Conservation (phyloP, 768 basidiomycete genomes). For the Xerocomus potaroensis region DNA sequence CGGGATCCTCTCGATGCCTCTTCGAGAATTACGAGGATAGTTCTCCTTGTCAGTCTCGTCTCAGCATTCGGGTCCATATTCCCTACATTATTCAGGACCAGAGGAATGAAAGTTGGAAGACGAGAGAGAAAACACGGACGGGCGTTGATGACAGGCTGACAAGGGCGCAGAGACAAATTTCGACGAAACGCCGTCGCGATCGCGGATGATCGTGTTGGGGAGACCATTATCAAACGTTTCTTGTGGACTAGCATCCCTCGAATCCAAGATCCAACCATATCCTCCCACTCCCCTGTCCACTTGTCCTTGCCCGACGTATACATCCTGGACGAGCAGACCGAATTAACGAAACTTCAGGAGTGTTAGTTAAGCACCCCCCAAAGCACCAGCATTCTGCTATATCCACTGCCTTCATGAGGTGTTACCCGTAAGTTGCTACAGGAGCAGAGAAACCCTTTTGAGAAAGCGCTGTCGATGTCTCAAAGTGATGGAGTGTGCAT, state of each 20-base stretch:
- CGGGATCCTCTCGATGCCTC: slow-evolving; percentile 5
- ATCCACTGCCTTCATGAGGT: slow-evolving; percentile 45
- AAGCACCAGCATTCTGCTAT: slow-evolving; percentile 50
- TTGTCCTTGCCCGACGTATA: slow-evolving; percentile 11
- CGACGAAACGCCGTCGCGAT: no score
- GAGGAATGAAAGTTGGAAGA: slow-evolving; percentile 8
- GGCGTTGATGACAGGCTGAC: neutral
- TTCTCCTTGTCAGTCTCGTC: slow-evolving; percentile 23
- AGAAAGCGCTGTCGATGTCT: slow-evolving; percentile 27
- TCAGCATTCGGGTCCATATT: slow-evolving; percentile 21
- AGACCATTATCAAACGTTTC: no score
- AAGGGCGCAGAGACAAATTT: neutral
- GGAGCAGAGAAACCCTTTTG: slow-evolving; percentile 21
- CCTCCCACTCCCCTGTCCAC: slow-evolving; percentile 45
- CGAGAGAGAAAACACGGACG: slow-evolving; percentile 9
- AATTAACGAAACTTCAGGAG: slow-evolving; percentile 12
- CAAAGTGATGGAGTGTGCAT: slow-evolving; percentile 45
- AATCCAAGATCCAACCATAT: slow-evolving; percentile 43
- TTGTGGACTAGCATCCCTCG: slow-evolving; percentile 33
- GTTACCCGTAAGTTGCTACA: slow-evolving; percentile 33
- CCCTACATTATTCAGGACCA: slow-evolving; percentile 12
- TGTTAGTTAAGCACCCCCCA: slow-evolving; percentile 21
- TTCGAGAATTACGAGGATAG: slow-evolving; percentile 5
- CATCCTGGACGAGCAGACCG: slow-evolving; percentile 1
- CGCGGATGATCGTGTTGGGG: no score